Evolutionary conservation across 306 rosid species (phyloP).

Genomic region (Corylus heterophylla): DNA sequence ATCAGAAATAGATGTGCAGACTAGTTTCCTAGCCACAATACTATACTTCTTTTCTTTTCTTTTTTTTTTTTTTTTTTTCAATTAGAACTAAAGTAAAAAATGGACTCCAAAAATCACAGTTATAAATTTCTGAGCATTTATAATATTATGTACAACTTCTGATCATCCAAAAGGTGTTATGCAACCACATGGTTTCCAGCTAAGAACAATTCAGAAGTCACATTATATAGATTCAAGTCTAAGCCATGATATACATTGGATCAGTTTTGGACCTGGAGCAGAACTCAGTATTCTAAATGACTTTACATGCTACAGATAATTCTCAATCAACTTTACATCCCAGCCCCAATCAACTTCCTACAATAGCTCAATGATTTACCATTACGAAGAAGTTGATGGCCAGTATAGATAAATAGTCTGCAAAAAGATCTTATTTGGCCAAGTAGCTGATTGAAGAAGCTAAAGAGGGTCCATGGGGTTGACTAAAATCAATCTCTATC

Average conservation of each 20-base stretch:
- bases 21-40: background rate
- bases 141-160: background rate
- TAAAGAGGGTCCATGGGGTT: background rate
- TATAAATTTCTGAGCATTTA: background rate
- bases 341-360: background rate
- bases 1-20: conserved; percentile 11
- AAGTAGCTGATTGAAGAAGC: background rate
- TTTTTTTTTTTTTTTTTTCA: background rate
- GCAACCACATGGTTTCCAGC: background rate
- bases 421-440: background rate
- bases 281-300: background rate
- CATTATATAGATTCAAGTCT: background rate
- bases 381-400: background rate
- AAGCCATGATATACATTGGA: background rate
- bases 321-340: background rate
- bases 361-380: background rate
- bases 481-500: background rate
- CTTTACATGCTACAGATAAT: background rate
- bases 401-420: background rate
- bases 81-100: background rate
- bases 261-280: background rate
- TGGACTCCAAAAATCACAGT: background rate
- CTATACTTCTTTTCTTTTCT: background rate
- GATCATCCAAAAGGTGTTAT: conserved; percentile 2
- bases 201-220: background rate